These are phyloP conservation scores for Sonneratia alba DNA, from an alignment of 345 rosid genomes.

Conservation along the genomic window DNA sequence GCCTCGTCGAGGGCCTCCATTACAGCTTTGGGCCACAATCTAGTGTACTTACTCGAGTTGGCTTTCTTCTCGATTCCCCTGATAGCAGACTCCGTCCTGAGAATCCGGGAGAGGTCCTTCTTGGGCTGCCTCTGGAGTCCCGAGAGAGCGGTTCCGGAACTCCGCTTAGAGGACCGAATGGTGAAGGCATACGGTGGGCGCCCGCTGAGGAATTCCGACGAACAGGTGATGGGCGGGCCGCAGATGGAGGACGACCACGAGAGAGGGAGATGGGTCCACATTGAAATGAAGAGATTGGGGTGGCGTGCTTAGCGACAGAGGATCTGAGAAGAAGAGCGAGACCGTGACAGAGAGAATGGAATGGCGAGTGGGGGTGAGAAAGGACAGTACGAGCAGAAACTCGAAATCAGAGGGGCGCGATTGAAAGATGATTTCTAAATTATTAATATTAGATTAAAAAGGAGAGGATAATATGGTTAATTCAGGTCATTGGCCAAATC, in stretches of 20 bases:
- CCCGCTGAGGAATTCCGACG: conserved; percentile 27
- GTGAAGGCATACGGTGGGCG: conserved; percentile 1
- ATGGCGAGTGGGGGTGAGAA: too few species aligned
- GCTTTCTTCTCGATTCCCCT: conserved; percentile 60
- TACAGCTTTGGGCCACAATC: conserved; percentile 76
- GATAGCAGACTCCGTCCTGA: conserved; percentile 62
- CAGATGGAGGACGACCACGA: conserved; percentile 12
- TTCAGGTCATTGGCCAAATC: too few species aligned
- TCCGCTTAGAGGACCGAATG: conserved; percentile 15
- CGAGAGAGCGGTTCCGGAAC: conserved; percentile 11
- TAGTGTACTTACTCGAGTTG: conserved; percentile 54
- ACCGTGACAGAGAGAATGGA: neutral
- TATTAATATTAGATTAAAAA: too few species aligned
- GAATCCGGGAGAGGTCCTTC: conserved; percentile 52
- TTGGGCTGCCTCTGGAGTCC: conserved; percentile 36
- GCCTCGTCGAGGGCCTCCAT: conserved; percentile 84
- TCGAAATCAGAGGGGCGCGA: too few species aligned
- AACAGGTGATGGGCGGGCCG: conserved; percentile 18
- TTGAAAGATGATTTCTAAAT: too few species aligned
- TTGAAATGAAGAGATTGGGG: neutral
- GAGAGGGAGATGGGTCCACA: neutral
- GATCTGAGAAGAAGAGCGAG: neutral
- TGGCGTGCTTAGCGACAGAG: neutral
- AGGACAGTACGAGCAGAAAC: too few species aligned
- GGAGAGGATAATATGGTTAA: too few species aligned